These are phyloP conservation scores for Serendipita sp. DNA, from an alignment of 768 basidiomycete genomes.

Conservation along the genomic window DNA sequence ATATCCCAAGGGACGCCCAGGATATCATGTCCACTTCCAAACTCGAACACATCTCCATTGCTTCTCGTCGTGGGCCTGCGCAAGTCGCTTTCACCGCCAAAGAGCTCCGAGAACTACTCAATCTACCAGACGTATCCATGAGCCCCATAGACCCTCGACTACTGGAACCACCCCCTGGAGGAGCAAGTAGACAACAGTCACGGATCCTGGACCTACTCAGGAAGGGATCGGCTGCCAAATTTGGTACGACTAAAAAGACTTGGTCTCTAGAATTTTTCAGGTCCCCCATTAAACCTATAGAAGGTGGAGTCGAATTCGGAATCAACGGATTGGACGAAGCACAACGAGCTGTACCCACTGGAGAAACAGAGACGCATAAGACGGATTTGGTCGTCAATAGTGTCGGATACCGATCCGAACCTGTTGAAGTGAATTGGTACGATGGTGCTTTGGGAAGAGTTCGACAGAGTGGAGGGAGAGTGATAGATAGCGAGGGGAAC, in stretches of 20 bases:
- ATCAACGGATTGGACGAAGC: conserved; percentile 11
- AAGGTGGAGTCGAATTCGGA: conserved; percentile 8
- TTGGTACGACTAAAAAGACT: conserved; percentile 38
- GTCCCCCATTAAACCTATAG: conserved; percentile 32
- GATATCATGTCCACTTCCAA: conserved; percentile 42
- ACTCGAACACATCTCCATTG: conserved; percentile 63
- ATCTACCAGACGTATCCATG: conserved; percentile 49
- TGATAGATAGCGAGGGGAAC: conserved; percentile 21
- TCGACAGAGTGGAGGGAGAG: conserved; percentile 33
- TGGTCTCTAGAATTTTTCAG: conserved; percentile 77
- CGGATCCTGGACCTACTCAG: conserved; percentile 48
- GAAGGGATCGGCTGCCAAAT: conserved; percentile 39
- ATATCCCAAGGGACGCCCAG: conserved; percentile 62
- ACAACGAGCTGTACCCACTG: conserved; percentile 27
- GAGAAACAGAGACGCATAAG: conserved; percentile 29
- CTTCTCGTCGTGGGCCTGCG: conserved; percentile 72
- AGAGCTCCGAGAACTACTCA: conserved; percentile 73
- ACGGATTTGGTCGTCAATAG: conserved; percentile 78
- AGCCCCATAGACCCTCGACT: conserved; percentile 36
- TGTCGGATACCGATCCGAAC: conserved; percentile 69
- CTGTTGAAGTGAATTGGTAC: conserved; percentile 30
- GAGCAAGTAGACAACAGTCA: conserved; percentile 42
- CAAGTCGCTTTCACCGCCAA: conserved; percentile 87
- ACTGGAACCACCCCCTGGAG: conserved; percentile 20
- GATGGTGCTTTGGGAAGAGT: conserved; percentile 41